Base-by-base conservation (phyloP, 2,329 filamentous ascomycete genomes). In the Colletotrichum sp. region DNA sequence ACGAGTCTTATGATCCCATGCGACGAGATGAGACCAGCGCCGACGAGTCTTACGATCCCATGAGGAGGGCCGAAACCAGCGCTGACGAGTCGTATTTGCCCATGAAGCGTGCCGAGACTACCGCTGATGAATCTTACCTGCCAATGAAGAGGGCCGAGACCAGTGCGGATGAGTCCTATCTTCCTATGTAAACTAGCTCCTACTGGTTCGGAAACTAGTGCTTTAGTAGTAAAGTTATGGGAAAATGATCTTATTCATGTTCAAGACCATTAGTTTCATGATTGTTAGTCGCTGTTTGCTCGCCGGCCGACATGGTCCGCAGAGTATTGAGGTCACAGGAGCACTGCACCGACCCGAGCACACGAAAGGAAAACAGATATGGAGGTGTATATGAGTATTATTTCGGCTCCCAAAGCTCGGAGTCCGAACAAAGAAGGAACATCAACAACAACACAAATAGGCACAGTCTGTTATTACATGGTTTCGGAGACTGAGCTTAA, bases 1-100 rank as follows among this genome's bases (percentile, higher is more conserved):
- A 75, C 10, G 72, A 75, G 52, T 75, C 72, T 6, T 75, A 75
- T 8, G 5, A 62, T 3, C 72, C 72, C 2, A 63, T 75, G 72
- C 67, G 24, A 34, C 16, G 70, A 28, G 70, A 63, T 13, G 69
- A 73, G 15, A 64, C 55, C 18, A 73, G 64, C 5, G 64, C 64
- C 8, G 64, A 67, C 22, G 64, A 67, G 36, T 67, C 64, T n/a
- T 67, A 67, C n/a, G 22, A 28, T 3, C 68, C 59, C 4, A 71
- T 39, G 36, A 39, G 15, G 36, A 18, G 16, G 36, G 36, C 36
- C 15, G 36, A 39, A 18, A 18, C 36, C 55, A 64, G 62, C 62
- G 62, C 62, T 7, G 62, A 64, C 62, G 62, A 64, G 62, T 64
- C 62, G n/a, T 64, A 64, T 32, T 22, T 64, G 13, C 62, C 62